Evolutionary conservation across 345 rosid species (phyloP), one percentile per base, ranked within the genome.

Genomic region (Trapa bicornis): DNA sequence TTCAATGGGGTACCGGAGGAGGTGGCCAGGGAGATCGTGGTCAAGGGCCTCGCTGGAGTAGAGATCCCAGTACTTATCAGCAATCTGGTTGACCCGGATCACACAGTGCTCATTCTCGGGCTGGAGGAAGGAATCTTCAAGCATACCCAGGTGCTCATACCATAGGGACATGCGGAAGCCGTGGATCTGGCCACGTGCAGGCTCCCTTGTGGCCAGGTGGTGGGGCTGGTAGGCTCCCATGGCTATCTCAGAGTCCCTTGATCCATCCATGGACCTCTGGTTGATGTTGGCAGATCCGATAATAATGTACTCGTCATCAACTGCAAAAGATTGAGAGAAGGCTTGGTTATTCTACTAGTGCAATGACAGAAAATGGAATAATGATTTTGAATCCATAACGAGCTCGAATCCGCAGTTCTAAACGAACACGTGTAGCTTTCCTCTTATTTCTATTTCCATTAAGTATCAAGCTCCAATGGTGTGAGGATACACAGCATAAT

Each of bases 261-360:
- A 91, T 56, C 99, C 99, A 54, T 94, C 99, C 99, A 94, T 91
- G 38, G 99, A 91, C 60, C 99, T 80, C 77, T 91, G 97, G 86
- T 94, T 94, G 72, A 94, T 94, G 80, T 94, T 94, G 71, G 99
- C 99, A 14, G 99, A 94, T 70, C 97, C 99, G 66, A 94, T 60
- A 10, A 91, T 89, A 12, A 91, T 94, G 87, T 94, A 94, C 76
- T 94, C 99, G 61, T 94, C 99, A 65, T 94, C 99, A 80, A 94
- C 97, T 94, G 85, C 85, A 65, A 48, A 66, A 60, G 37, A 41
- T 50, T 45, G 66, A 9, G 15, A 10, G 60, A 66, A 54, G 7
- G 57, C n/a, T 60, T 16, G 39, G 38, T 43, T 6, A 47, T 22
- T 33, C 22, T 7, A 65, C 9, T 12, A 35, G 14, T 47, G 37